Percentiles rank a stretch among this genome's conserved stretches.
Conservation (phyloP, 768 basidiomycete genomes). For the Suillus subalutaceus region DNA sequence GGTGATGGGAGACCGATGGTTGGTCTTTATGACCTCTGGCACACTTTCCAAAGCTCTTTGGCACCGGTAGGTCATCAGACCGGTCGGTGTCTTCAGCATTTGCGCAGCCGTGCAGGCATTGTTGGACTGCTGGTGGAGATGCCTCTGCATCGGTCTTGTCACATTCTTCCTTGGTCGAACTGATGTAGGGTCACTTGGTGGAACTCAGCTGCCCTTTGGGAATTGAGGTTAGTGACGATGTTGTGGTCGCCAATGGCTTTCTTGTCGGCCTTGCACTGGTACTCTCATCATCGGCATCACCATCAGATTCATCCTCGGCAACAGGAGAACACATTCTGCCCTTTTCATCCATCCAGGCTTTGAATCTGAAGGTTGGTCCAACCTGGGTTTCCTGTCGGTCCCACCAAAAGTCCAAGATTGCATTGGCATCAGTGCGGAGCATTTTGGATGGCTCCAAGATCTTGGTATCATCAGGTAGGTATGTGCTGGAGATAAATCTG, state of each 20-base stretch:
- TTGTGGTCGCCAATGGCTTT: background rate
- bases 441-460: no score
- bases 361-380: background rate
- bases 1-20: no score
- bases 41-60: no score
- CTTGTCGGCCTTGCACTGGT: background rate
- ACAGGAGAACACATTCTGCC: no score
- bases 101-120: background rate
- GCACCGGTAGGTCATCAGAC: background rate
- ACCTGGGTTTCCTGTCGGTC: background rate
- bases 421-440: rapidly evolving
- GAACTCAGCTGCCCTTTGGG: background rate
- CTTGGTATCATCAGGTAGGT: no score
- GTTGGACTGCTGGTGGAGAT: no score
- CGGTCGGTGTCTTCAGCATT: background rate
- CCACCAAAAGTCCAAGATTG: background rate
- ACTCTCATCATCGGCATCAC: no score
- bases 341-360: background rate
- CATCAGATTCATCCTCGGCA: no score
- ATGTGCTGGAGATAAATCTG: no score
- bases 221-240: no score
- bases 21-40: no score
- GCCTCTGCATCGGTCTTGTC: background rate
- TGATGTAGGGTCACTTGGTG: background rate
- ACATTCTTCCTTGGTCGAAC: background rate